Conservation (phyloP, 306 rosid genomes). For the Dryas alaskensis region DNA sequence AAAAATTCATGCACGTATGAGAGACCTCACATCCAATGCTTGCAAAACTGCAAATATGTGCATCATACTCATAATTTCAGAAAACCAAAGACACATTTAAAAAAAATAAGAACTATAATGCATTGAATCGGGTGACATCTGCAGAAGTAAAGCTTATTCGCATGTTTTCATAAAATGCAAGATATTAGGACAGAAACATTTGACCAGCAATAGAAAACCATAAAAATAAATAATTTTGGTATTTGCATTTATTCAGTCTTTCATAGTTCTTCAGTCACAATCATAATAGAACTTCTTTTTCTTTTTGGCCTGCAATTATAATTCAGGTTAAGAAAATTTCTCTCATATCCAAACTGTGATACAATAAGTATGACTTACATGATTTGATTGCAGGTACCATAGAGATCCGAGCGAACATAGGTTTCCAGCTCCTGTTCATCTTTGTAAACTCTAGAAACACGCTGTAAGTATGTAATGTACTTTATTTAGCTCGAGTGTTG, state of each 20-base stretch:
- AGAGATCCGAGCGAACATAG: slow-evolving; percentile 72
- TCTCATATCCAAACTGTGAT: slow-evolving; percentile 1
- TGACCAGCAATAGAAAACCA: slow-evolving; percentile 4
- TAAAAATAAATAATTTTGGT: not conserved
- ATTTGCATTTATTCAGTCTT: not conserved
- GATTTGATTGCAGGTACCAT: slow-evolving; percentile 58
- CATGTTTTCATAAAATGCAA: not conserved
- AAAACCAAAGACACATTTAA: not conserved
- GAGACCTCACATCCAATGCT: not conserved
- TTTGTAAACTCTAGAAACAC: slow-evolving; percentile 66
- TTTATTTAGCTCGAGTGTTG: slow-evolving; percentile 27
- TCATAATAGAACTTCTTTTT: not conserved
- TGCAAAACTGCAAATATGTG: not conserved
- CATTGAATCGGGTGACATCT: not conserved
- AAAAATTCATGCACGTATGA: not conserved
- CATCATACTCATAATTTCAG: not conserved
- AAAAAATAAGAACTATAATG: not conserved
- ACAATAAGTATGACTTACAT: slow-evolving; percentile 48
- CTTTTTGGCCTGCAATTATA: no score
- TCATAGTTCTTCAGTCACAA: not conserved
- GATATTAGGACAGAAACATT: slow-evolving; percentile 6
- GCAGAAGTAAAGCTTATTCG: slow-evolving; percentile 3
- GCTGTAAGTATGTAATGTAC: slow-evolving; percentile 45
- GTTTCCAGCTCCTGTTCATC: slow-evolving; percentile 82
- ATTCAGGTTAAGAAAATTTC: slow-evolving; percentile 17